Conservation (phyloP, 2,329 filamentous ascomycete species). For the Coniochaeta prunicola region DNA sequence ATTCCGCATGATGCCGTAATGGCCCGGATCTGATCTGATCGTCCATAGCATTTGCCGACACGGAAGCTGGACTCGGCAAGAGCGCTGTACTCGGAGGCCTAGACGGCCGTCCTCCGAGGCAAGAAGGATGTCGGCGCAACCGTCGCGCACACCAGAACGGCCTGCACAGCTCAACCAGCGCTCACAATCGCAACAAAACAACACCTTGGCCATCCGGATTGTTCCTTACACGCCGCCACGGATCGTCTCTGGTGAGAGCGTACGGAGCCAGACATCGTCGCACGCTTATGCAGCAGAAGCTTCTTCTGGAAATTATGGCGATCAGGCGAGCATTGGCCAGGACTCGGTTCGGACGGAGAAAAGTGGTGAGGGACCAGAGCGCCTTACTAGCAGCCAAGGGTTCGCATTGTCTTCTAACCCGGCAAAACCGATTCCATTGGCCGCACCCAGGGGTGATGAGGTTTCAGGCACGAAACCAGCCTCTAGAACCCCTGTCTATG, state of each 20-base stretch:
- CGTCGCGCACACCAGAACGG: slow-evolving; percentile 15
- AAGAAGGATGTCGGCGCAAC: slow-evolving; percentile 20
- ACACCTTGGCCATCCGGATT: slow-evolving; percentile 35
- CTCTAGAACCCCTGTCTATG: slow-evolving; percentile 10
- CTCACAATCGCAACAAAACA: slow-evolving; percentile 32
- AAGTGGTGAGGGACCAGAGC: slow-evolving; percentile 16
- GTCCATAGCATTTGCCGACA: slow-evolving; percentile 11
- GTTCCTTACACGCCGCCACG: slow-evolving; percentile 42
- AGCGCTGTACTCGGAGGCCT: slow-evolving; percentile 14
- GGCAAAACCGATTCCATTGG: slow-evolving; percentile 27
- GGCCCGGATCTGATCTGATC: slow-evolving; percentile 22
- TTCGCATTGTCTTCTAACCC: slow-evolving; percentile 26
- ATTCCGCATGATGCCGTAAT: slow-evolving; percentile 21
- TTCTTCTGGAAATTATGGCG: slow-evolving; percentile 11
- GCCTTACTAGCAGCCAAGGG: slow-evolving; percentile 19
- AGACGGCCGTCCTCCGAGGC: slow-evolving; percentile 11
- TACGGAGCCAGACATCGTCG: slow-evolving; percentile 17
- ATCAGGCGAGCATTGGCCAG: slow-evolving; percentile 8
- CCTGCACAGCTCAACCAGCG: slow-evolving; percentile 30
- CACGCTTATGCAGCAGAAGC: slow-evolving; percentile 12
- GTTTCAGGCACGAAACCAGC: slow-evolving; percentile 40
- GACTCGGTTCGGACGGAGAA: slow-evolving; percentile 9
- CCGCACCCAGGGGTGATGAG: slow-evolving; percentile 23
- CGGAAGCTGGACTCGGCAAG: slow-evolving; percentile 11
- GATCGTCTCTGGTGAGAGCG: slow-evolving; percentile 19